These are phyloP conservation scores for Scleroderma citrinum DNA, from an alignment of 768 basidiomycete species.

Conservation along the genomic window DNA sequence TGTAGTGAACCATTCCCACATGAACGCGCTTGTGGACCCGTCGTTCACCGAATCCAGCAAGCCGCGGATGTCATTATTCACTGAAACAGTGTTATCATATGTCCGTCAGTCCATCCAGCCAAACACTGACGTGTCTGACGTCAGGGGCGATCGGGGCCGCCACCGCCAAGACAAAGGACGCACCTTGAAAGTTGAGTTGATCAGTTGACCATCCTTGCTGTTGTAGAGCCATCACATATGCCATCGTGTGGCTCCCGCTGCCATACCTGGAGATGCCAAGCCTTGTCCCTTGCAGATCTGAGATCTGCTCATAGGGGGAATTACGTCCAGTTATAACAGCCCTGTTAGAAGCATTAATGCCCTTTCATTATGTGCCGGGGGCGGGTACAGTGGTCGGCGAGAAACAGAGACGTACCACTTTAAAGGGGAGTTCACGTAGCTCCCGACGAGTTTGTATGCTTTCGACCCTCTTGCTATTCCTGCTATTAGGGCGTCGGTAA, in stretches of 20 bases:
- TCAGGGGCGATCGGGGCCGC: background rate
- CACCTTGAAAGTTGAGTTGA: constrained; percentile 67
- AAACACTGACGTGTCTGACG: too few relatives aligned
- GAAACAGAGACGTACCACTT: constrained; percentile 55
- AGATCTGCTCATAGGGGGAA: constrained; percentile 60
- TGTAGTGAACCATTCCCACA: constrained; percentile 94
- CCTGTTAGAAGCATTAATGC: constrained; percentile 45
- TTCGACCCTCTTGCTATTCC: constrained; percentile 87
- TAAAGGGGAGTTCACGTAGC: constrained; percentile 84
- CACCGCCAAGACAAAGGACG: constrained; percentile 7
- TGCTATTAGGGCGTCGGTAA: constrained; percentile 87
- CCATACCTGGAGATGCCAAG: constrained; percentile 88
- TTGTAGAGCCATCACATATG: constrained; percentile 87
- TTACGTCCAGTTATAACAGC: constrained; percentile 82
- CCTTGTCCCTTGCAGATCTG: constrained; percentile 72
- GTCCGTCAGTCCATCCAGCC: too few relatives aligned
- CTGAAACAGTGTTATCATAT: constrained; percentile 29
- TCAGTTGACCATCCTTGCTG: constrained; percentile 76
- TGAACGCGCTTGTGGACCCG: constrained; percentile 82
- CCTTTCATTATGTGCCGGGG: background rate
- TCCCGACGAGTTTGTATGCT: constrained; percentile 87
- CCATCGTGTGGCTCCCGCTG: constrained; percentile 94
- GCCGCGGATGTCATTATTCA: constrained; percentile 76
- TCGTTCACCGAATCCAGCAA: constrained; percentile 85
- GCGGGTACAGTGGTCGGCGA: background rate